Conservation (phyloP, 2,329 filamentous ascomycete genomes). For the Aspergillus arachidicola region DNA sequence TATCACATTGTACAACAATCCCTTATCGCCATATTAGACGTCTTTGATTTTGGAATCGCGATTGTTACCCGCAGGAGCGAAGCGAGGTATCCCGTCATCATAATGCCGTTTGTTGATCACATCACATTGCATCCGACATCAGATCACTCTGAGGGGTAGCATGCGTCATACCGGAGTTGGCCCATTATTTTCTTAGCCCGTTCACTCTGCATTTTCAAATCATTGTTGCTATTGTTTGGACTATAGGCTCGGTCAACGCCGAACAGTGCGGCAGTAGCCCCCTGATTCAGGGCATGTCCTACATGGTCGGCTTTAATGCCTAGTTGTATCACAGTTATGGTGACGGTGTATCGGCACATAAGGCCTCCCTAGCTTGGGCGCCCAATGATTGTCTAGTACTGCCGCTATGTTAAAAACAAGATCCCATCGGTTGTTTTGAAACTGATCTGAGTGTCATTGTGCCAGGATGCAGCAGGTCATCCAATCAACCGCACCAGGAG, state of each 20-base stretch:
- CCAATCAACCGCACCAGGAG: neutral
- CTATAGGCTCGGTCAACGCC: neutral
- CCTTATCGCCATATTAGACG: neutral
- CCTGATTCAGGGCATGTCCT: neutral
- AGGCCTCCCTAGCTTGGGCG: too few species aligned
- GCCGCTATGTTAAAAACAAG: neutral
- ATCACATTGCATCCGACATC: conserved; percentile 19
- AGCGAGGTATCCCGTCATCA: conserved; percentile 7
- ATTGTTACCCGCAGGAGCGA: neutral
- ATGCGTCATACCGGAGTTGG: neutral
- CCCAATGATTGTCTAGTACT: neutral
- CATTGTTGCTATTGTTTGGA: neutral
- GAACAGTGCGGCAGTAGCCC: neutral
- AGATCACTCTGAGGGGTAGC: neutral
- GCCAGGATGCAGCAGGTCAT: neutral
- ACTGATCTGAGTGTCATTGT: neutral
- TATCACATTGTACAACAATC: neutral
- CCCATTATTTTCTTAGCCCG: neutral
- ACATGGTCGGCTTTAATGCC: neutral
- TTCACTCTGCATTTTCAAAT: neutral
- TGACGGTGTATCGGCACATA: neutral
- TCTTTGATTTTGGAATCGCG: neutral
- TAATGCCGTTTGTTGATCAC: conserved; percentile 14
- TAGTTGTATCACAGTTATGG: neutral
- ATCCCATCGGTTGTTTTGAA: neutral